Conservation (phyloP, 2,329 filamentous ascomycete genomes). For the Fusarium albidum region DNA sequence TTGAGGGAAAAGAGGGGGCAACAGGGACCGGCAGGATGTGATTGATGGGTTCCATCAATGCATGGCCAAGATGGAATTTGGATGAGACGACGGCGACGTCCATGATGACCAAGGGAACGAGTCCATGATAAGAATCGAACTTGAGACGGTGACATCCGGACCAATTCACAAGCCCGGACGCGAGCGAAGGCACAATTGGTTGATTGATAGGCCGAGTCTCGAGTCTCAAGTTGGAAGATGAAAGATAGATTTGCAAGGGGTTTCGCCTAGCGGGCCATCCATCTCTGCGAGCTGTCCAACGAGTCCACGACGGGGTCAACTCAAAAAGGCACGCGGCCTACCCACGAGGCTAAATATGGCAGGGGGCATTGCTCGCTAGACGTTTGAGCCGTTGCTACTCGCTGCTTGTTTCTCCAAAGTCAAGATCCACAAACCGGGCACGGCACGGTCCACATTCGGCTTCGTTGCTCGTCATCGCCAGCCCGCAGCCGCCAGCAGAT, state of each 20-base stretch:
- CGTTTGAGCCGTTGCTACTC: slow-evolving; percentile 30
- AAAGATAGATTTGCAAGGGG: slow-evolving; percentile 38
- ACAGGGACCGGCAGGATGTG: slow-evolving; percentile 16
- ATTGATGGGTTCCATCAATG: slow-evolving; percentile 31
- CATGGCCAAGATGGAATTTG: slow-evolving; percentile 27
- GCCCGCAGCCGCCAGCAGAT: slow-evolving; percentile 29
- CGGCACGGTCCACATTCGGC: slow-evolving; percentile 22
- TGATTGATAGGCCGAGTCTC: slow-evolving; percentile 32
- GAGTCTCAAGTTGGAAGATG: slow-evolving; percentile 28
- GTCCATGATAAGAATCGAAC: slow-evolving; percentile 18
- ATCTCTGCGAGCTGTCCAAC: slow-evolving; percentile 35
- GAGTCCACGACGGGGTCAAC: slow-evolving; percentile 31
- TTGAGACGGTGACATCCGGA: slow-evolving; percentile 17
- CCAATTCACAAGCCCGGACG: slow-evolving; percentile 28
- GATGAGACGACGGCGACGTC: slow-evolving; percentile 27
- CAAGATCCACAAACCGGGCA: slow-evolving; percentile 30
- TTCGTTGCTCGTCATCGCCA: slow-evolving; percentile 30
- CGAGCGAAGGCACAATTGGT: slow-evolving; percentile 24
- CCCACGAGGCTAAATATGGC: slow-evolving; percentile 41
- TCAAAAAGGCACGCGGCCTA: slow-evolving; percentile 40
- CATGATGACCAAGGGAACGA: slow-evolving; percentile 19
- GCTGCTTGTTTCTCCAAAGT: slow-evolving; percentile 11
- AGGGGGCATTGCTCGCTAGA: slow-evolving; percentile 35
- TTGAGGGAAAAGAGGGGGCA: slow-evolving; percentile 36
- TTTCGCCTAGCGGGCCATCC: slow-evolving; percentile 33